Base-by-base conservation (phyloP, 2,329 filamentous ascomycete species). In the Rhexocercosporidium sp. region DNA sequence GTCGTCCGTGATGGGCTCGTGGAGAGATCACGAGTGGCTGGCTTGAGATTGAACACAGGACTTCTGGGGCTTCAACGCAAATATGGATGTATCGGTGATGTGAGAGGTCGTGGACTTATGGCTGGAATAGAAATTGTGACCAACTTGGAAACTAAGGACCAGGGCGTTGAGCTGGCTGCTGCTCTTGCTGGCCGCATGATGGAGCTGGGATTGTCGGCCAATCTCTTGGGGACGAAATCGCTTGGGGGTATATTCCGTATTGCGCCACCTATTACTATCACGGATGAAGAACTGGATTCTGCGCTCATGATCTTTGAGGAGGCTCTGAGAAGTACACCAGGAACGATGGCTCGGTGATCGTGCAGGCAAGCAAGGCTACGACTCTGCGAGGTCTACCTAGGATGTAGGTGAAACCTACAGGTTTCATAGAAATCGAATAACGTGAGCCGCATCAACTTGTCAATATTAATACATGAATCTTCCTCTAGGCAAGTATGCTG, bases 21-120 rank as follows among this genome's bases (percentile, higher is more conserved):
- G 82, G 66, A 77, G 73, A 0, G 85, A 82, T 1, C 81, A 87
- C n/a, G 76, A 76, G 27, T 75, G 66, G 34, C 77, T 87, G 20
- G 81, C 83, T 71, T 73, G 77, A 22, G 81, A 82, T n/a, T 89
- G 88, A 82, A 85, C 20, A 76, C 51, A 22, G 70, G 63, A 29
- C 79, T 90, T 4, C 75, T 78, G 27, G 75, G 68, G 16, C 77
- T 90, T 1, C 80, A 86, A 72, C 72, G 78, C 1, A 81, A 82
- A 18, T 89, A 90, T 72, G 83, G 81, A 34, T 90, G 86, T 75
- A 86, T 90, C 61, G 88, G 88, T 0, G 86, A 89, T 72, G 83
- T 90, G 0, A 82, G 87, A 11, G 86, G 86, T 0, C 80, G 86
- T 0, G 87, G 87, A 0, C 78, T 89, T 9, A 83, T 89, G 81